Base-by-base conservation (phyloP, 495 filamentous ascomycete genomes). In the Daldinia decipiens region DNA sequence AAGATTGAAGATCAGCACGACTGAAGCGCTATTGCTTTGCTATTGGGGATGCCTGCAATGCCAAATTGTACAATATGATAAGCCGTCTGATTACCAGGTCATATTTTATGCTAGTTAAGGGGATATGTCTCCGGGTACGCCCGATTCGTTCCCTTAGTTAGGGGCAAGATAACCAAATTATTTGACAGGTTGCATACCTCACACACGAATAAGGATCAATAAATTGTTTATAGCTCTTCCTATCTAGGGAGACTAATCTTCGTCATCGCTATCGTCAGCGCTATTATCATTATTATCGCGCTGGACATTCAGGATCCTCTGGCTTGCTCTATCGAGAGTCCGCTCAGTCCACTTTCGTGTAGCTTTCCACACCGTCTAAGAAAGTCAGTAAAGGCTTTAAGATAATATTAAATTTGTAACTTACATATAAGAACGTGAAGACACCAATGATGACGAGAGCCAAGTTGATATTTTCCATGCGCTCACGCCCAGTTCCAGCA, bases 271-370 rank as follows among this genome's bases (percentile, higher is more conserved):
- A 13, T 92, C 87, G 1, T 90, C 88, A 27, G 91, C 90, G 1
- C 90, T 87, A 29, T 91, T 89, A 55, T 91, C 90, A 51, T 90
- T 88, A 40, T 90, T 88, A 50, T 92, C 88, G n/a, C 84, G 83
- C 65, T 91, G 90, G 21, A 97, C 91, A 79, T 97, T 94, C 77
- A 93, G 85, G 50, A 97, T 91, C 51, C 83, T 82, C 72, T 93
- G 92, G 21, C 91, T 90, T 0, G 90, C 91, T 70, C 86, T 91
- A 72, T 94, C 89, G 24, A 97, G 83, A 5, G 86, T 85, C 66
- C 83, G 83, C 55, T 88, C 84, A 73, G 86, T 92, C 85, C 90
- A 90, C 29, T 86, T 83, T 68, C 90, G 85, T 39, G 95, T 91
- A 43, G 86, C 86, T 79, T 93, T 93, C 84, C 90, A 97, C 8